Percentiles rank a stretch among this genome's conserved stretches.
Evolutionary conservation across 1,139 yeast genomes (phyloP).

Genomic region (Tardiomyces blankii): DNA sequence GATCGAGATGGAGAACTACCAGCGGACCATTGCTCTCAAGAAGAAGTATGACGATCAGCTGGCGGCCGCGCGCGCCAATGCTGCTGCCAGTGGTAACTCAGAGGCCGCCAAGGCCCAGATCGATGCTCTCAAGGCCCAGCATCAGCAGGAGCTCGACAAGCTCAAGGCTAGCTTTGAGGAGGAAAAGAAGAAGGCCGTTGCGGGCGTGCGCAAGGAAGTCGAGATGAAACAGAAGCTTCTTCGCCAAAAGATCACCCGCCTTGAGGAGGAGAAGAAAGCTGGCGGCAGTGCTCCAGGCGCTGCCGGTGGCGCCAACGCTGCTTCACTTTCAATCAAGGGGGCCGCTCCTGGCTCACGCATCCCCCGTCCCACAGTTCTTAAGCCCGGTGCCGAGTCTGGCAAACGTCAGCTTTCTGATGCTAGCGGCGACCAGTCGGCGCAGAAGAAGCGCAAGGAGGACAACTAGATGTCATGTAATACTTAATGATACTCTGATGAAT

Average conservation of each 20-base stretch:
- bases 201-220: conserved; percentile 10
- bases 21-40: not conserved
- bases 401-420: not conserved
- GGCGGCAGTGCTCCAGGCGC: conserved; percentile 6
- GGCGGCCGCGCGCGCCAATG: not conserved
- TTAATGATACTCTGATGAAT: not conserved
- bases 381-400: not conserved
- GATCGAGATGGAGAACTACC: not conserved
- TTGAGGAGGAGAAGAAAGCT: conserved; percentile 22
- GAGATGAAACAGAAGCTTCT: conserved; percentile 26
- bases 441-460: not conserved
- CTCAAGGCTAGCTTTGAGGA: conserved; percentile 7
- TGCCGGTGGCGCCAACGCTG: not conserved
- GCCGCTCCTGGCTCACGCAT: not conserved
- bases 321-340: not conserved
- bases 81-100: conserved; percentile 1
- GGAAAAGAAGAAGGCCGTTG: conserved; percentile 11
- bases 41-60: not conserved
- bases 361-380: not conserved
- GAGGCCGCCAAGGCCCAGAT: conserved; percentile 2
- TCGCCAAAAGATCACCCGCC: conserved; percentile 24
- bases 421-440: not conserved
- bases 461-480: not conserved
- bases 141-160: not conserved
- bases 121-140: conserved; percentile 4